Base-by-base conservation (phyloP, 73 alveolate species). In the Paramecium sonneborni region DNA sequence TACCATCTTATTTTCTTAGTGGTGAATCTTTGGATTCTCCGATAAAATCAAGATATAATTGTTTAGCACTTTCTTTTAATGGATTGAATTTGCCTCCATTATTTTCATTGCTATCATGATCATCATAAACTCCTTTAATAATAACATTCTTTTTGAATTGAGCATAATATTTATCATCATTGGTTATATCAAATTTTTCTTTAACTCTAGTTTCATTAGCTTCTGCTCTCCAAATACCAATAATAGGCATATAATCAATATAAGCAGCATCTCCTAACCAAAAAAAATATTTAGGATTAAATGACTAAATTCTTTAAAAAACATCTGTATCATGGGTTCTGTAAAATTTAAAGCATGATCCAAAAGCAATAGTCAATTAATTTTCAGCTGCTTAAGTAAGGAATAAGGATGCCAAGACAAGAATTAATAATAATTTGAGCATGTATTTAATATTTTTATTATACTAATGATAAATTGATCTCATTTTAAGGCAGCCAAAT, bases 121-220 rank as follows among this genome's bases (percentile, higher is more conserved):
- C 97, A 84, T 94, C 97, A 95, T 96, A 95, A 30, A 95, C 92
- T 44, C 98, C 98, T 23, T 92, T 89, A 5, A 93, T 68, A 30
- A 46, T 52, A 38, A 86, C 32, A 1, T 39, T 28, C 26, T 76
- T 24, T 39, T 28, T 57, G 32, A 95, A 62, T 48, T 35, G 26
- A 11, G 39, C 23, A 41, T 95, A 91, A 68, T 88, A 43, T 43
- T 43, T 43, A 76, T 76, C 89, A 37, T 76, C 1, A 35, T 76
- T 76, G 24, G 89, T 76, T 14, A 57, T 41, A 34, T 76, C 67
- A 2, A 76, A 12, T 34, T 76, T 76, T 15, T n/a, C 30, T 34
- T 76, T 38, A 35, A 34, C 57, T 76, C 30, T 18, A 5, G 23
- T 3, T 12, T 35, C 24, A 76, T 76, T 57, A 38, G 24, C 1